Conservation (phyloP, 768 basidiomycete genomes). For the Xerocomellus amylosporus region DNA sequence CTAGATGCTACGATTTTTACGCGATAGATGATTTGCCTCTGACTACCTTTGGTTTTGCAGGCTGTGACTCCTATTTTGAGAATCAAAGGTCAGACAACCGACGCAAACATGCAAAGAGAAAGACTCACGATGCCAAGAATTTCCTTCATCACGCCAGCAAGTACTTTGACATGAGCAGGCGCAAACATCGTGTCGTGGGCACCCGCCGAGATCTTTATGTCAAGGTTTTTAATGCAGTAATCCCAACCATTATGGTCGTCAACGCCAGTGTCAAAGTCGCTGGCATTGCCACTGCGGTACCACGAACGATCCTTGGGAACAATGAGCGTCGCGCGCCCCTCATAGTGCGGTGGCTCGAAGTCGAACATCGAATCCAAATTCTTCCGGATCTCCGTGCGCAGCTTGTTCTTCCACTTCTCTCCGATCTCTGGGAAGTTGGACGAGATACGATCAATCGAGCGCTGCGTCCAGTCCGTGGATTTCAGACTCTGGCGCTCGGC, state of each 20-base stretch:
- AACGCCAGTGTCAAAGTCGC: slow-evolving; percentile 29
- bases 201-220: slow-evolving; percentile 28
- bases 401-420: slow-evolving; percentile 31
- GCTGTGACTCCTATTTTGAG: not conserved
- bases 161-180: slow-evolving; percentile 31
- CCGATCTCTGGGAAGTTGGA: slow-evolving; percentile 33
- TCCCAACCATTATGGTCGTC: slow-evolving; percentile 35
- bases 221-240: slow-evolving; percentile 24
- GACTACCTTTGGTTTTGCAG: not conserved
- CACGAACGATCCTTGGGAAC: slow-evolving; percentile 33
- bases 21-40: slow-evolving; percentile 1
- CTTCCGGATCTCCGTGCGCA: slow-evolving; percentile 31
- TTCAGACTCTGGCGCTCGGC: slow-evolving; percentile 28
- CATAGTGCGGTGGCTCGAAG: slow-evolving; percentile 28
- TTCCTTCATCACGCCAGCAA: slow-evolving; percentile 25
- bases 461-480: slow-evolving; percentile 31
- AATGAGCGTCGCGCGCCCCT: slow-evolving; percentile 23
- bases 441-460: slow-evolving; percentile 30
- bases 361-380: slow-evolving; percentile 34
- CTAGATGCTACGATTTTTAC: not conserved
- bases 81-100: not conserved
- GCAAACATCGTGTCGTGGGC: slow-evolving; percentile 34
- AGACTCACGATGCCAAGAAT: slow-evolving; percentile 14
- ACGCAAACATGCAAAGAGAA: not conserved
- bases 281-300: slow-evolving; percentile 30